phyloP scores from a whole-genome alignment of 1,284 basidiomycete genomes.

The Butyriboletus appendiculatus region DNA sequence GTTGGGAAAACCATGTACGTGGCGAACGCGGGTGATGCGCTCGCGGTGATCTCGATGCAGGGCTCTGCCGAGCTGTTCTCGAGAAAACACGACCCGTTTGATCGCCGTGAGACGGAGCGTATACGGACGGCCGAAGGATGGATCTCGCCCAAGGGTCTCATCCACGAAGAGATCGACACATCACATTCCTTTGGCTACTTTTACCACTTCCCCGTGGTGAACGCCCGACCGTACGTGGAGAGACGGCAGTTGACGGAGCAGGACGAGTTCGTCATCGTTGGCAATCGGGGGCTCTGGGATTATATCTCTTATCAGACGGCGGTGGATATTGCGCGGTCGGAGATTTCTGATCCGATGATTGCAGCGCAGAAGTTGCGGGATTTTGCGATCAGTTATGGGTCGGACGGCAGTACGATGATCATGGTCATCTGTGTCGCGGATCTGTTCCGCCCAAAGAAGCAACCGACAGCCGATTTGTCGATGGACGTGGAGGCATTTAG shows the following conservation, averaged over 20 bases:
- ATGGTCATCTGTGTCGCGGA: slow-evolving; percentile 93
- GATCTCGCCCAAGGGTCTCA: slow-evolving; percentile 91
- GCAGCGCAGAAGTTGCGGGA: slow-evolving; percentile 97
- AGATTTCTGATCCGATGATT: slow-evolving; percentile 90
- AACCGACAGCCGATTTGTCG: slow-evolving; percentile 46
- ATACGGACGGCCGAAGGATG: slow-evolving; percentile 95
- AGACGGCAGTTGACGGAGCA: slow-evolving; percentile 75
- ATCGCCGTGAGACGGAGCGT: slow-evolving; percentile 80
- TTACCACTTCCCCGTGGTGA: slow-evolving; percentile 89
- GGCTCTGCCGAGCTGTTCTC: slow-evolving; percentile 81
- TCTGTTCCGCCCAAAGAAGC: slow-evolving; percentile 61
- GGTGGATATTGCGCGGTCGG: slow-evolving; percentile 92
- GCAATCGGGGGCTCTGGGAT: slow-evolving; percentile 93
- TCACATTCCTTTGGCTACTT: slow-evolving; percentile 96
- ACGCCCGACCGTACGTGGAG: slow-evolving; percentile 82
- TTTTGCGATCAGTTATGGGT: slow-evolving; percentile 96
- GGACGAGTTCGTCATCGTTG: slow-evolving; percentile 98
- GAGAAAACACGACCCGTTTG: slow-evolving; percentile 88
- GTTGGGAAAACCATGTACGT: slow-evolving; percentile 82
- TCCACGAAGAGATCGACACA: slow-evolving; percentile 92
- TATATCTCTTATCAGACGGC: slow-evolving; percentile 95
- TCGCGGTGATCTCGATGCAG: slow-evolving; percentile 87
- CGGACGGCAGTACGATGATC: slow-evolving; percentile 94
- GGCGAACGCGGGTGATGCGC: slow-evolving; percentile 88
- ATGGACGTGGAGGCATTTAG: slow-evolving; percentile 44